phyloP scores from a whole-genome alignment of 306 rosid species.

The Fragaria ananassa region DNA sequence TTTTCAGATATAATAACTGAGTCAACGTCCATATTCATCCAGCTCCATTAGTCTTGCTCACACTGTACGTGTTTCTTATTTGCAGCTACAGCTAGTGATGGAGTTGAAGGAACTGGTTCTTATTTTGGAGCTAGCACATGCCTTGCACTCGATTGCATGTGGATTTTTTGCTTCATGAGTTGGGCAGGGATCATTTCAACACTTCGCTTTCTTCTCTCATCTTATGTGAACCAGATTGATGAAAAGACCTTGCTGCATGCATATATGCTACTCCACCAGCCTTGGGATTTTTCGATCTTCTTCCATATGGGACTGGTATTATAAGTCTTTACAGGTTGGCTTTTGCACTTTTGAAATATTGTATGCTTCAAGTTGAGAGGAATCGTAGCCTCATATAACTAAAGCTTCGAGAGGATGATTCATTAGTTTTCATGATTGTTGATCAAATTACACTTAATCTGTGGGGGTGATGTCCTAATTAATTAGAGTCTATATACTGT shows the following conservation, averaged over 20 bases:
- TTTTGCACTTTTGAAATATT: not conserved
- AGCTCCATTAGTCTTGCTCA: not conserved
- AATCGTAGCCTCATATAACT: slow-evolving; percentile 1
- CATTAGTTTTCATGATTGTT: slow-evolving; percentile 3
- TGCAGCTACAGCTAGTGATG: not conserved
- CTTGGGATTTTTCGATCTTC: not conserved
- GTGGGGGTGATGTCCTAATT: not conserved
- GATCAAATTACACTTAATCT: not conserved
- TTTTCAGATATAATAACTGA: not conserved
- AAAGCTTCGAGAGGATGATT: not conserved
- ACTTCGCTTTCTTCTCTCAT: not conserved
- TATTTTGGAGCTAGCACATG: slow-evolving; percentile 20
- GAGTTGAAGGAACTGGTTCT: not conserved
- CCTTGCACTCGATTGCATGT: slow-evolving; percentile 10
- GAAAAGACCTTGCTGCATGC: not conserved
- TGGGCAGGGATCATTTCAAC: slow-evolving; percentile 29
- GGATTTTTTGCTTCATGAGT: slow-evolving; percentile 22
- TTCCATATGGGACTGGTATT: slow-evolving; percentile 16
- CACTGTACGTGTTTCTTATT: not conserved
- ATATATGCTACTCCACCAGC: not conserved
- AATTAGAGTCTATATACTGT: not conserved
- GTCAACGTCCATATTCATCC: not conserved
- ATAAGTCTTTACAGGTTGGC: slow-evolving; percentile 14
- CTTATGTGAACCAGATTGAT: slow-evolving; percentile 1
- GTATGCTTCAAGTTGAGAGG: slow-evolving; percentile 17